Percentiles rank a stretch among this genome's conserved stretches.
phyloP scores from a whole-genome alignment of 768 basidiomycete species.

The Suillus spraguei region DNA sequence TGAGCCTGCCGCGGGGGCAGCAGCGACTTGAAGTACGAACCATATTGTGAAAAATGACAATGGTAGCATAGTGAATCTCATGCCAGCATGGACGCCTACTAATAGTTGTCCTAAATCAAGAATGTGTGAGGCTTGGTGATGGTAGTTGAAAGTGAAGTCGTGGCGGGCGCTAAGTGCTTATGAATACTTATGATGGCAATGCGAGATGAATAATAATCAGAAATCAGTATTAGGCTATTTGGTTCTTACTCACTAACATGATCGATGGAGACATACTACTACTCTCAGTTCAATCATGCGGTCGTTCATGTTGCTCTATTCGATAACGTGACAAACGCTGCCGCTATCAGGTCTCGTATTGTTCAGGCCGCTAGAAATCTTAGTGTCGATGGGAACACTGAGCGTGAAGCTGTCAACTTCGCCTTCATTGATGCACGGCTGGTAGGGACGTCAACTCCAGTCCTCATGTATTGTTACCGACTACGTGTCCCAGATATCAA shows the following conservation, averaged over 20 bases:
- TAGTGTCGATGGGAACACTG: constrained; percentile 62
- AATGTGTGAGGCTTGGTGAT: background rate
- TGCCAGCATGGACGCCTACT: constrained; percentile 14
- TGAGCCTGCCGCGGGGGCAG: constrained; percentile 37
- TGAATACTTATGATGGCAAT: background rate
- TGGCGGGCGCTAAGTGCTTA: background rate
- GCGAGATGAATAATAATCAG: background rate
- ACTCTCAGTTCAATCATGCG: constrained; percentile 50
- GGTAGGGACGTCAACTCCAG: constrained; percentile 46
- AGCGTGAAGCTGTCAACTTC: constrained; percentile 83
- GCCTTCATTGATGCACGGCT: constrained; percentile 87
- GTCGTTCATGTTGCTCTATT: constrained; percentile 68
- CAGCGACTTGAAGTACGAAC: constrained; percentile 32
- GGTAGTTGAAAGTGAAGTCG: background rate
- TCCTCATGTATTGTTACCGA: constrained; percentile 16
- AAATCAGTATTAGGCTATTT: background rate
- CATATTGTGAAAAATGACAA: constrained; percentile 34
- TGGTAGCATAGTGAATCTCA: constrained; percentile 15
- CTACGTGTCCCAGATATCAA: constrained; percentile 64
- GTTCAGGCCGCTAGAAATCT: constrained; percentile 64
- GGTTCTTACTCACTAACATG: background rate
- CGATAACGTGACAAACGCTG: constrained; percentile 64
- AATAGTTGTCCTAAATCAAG: background rate
- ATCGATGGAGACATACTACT: constrained; percentile 60
- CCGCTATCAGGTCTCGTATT: constrained; percentile 62